Conservation (phyloP, 495 filamentous ascomycete species). For the Endocarpon pusillum region DNA sequence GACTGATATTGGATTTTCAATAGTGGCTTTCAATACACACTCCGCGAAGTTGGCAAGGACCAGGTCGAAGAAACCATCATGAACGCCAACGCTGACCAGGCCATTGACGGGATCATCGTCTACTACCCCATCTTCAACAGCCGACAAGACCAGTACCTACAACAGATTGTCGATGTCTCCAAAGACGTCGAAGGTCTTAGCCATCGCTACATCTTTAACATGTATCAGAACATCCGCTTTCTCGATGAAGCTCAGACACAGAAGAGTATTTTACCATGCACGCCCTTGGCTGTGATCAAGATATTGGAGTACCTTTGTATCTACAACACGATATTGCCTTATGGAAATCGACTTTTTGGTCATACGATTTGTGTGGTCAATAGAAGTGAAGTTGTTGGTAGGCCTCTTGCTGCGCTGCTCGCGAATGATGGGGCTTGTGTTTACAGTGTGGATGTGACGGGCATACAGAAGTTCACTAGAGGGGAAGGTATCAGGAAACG, state of each 20-base stretch:
- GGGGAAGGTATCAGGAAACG: conserved; percentile 67
- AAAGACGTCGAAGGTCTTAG: conserved; percentile 96
- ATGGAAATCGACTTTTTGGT: conserved; percentile 83
- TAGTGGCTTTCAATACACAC: conserved; percentile 78
- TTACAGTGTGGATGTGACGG: conserved; percentile 83
- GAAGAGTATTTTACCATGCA: conserved; percentile 90
- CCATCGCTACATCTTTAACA: conserved; percentile 91
- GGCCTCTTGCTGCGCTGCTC: conserved; percentile 82
- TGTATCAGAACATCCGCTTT: conserved; percentile 97
- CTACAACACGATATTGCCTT: conserved; percentile 90
- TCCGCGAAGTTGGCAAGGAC: conserved; percentile 69
- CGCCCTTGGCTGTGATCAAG: conserved; percentile 87
- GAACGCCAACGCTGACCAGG: conserved; percentile 57
- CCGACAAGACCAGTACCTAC: conserved; percentile 78
- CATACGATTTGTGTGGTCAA: conserved; percentile 91
- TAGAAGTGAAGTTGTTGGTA: conserved; percentile 82
- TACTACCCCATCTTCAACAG: conserved; percentile 96
- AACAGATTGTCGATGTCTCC: conserved; percentile 73
- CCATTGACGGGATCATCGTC: conserved; percentile 85
- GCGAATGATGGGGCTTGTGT: conserved; percentile 93
- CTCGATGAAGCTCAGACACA: conserved; percentile 62
- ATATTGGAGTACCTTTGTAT: conserved; percentile 87
- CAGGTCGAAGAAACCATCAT: conserved; percentile 74
- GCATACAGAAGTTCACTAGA: conserved; percentile 81
- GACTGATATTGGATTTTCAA: conserved; percentile 2